phyloP scores from a whole-genome alignment of 108 stramenopile genomes.

The Mayamaea pseudoterrestris region DNA sequence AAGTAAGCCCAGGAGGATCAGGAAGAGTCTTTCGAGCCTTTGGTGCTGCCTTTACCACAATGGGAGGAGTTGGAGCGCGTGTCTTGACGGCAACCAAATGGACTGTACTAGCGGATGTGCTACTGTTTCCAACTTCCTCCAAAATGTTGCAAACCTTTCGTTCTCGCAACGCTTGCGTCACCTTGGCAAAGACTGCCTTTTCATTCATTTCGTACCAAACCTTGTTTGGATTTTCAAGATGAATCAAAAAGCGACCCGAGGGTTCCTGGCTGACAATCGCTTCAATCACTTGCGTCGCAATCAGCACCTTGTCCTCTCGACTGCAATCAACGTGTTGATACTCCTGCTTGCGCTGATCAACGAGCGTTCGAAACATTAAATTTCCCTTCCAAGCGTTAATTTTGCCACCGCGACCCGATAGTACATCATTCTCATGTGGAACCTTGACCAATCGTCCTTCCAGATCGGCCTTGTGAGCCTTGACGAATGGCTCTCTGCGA shows the following conservation, averaged over 20 bases:
- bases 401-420: slow-evolving; percentile 73
- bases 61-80: too few species aligned
- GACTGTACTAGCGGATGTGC: too few species aligned
- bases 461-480: too few species aligned
- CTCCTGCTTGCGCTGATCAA: slow-evolving; percentile 41
- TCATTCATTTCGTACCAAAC: slow-evolving; percentile 82
- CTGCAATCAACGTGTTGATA: slow-evolving; percentile 62
- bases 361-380: slow-evolving; percentile 62
- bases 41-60: too few species aligned
- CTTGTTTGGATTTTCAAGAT: slow-evolving; percentile 59
- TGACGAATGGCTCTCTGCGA: too few species aligned
- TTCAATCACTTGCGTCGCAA: slow-evolving; percentile 53
- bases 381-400: slow-evolving; percentile 83
- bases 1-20: too few species aligned
- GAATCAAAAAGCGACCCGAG: slow-evolving; percentile 68
- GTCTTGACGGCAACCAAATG: too few species aligned
- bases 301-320: slow-evolving; percentile 73
- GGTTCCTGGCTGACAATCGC: slow-evolving; percentile 53
- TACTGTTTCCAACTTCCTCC: too few species aligned
- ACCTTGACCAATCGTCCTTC: too few species aligned
- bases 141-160: too few species aligned
- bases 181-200: slow-evolving; percentile 68
- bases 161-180: slow-evolving; percentile 76
- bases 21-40: too few species aligned
- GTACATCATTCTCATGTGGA: slow-evolving; percentile 48